Evolutionary conservation across 2,329 filamentous ascomycete genomes (phyloP), one percentile per base, ranked within the genome.

Genomic region (Aureobasidium pullulans): DNA sequence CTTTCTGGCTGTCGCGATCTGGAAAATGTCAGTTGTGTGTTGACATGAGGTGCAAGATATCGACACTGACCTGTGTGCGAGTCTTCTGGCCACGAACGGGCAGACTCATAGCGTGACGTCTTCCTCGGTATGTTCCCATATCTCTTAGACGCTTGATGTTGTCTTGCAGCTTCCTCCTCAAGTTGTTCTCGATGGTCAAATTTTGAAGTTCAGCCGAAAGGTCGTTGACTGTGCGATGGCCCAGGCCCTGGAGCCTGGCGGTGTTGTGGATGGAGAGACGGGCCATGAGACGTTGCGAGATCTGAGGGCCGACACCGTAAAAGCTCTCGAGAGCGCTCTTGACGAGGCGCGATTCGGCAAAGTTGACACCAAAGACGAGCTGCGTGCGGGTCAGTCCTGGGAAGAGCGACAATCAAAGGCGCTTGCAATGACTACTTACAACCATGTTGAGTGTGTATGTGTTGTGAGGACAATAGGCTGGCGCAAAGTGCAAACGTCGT

Each of bases 161-260:
- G 52, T 96, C 90, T 68, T 87, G 81, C 39, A 96, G 76, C 61
- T 89, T 77, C 70, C 88, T 83, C 68, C 85, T 80, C 64, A 95
- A 80, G 68, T 97, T 92, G 73, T 88, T 96, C 74, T 96, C 94
- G 68, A 97, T 90, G 62, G 88, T 96, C 90, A 99, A 92, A 58
- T 85, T 86, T 15, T 90, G 89, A 42, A 99, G 79, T 69, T 96
- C 90, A 53, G 88, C 88, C 23, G 88, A 94, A 62, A 99, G 79
- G 57, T 88, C 87, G 56, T 90, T 86, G 66, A 96, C 78, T 62
- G 90, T 92, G 71, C 88, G 85, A 61, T 86, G 84, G 46, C 84
- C 81, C 19, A 99, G 77, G 7, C 84, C 81, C 71, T 88, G 89
- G 66, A 97, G 80, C 69, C 86, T 88, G 65, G 89, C 88, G 60